Conservation (phyloP, 148 eudicot genomes). For the Rhododendron ferrugineum region DNA sequence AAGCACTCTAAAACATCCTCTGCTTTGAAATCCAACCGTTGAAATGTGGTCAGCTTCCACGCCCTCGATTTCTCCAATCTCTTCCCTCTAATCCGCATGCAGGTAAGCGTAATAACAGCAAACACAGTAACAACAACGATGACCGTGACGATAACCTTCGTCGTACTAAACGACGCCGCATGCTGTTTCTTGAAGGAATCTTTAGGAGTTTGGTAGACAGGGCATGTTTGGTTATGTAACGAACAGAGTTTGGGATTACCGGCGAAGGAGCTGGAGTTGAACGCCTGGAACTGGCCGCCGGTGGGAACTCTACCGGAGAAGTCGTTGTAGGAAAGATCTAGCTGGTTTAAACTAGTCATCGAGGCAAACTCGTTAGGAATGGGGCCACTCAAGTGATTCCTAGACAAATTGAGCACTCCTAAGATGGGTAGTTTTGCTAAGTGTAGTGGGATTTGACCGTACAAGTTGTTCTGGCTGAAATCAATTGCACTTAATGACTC, state of each 20-base stretch:
- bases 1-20: conserved; percentile 67
- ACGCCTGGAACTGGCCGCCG: conserved; percentile 35
- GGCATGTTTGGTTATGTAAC: conserved; percentile 28
- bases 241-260: conserved; percentile 54
- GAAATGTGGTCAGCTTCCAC: conserved; percentile 84
- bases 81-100: conserved; percentile 26
- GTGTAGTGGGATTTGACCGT: conserved; percentile 36
- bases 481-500: conserved; percentile 30
- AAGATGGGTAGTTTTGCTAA: conserved; percentile 22
- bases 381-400: conserved; percentile 36
- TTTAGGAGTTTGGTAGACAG: conserved; percentile 11
- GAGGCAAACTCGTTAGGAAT: conserved; percentile 35
- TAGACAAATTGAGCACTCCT: conserved; percentile 31
- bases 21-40: conserved; percentile 55
- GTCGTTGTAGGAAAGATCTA: conserved; percentile 50
- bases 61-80: conserved; percentile 36
- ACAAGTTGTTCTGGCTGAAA: conserved; percentile 39
- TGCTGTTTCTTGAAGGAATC: conserved; percentile 1
- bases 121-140: conserved; percentile 23
- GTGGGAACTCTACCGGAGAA: conserved; percentile 39
- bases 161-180: conserved; percentile 16
- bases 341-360: conserved; percentile 21
- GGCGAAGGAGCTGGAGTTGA: conserved; percentile 31
- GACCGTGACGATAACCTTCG: conserved; percentile 26
- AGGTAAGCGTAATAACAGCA: conserved; percentile 13